Conservation (phyloP, 495 filamentous ascomycete genomes). For the Talaromyces ruber region DNA sequence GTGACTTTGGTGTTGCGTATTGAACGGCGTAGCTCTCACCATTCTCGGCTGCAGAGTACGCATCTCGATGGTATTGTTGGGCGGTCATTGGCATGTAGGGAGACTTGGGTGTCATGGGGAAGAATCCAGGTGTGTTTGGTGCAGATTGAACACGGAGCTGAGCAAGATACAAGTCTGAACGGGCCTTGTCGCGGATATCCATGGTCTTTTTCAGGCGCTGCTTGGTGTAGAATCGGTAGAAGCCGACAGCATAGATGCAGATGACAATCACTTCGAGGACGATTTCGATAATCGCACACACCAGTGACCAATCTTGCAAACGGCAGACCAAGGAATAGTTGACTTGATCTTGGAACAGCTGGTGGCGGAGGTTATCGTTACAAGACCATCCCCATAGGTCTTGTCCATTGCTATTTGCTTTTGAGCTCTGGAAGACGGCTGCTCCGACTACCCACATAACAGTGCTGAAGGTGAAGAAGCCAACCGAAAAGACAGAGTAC, state of each 20-base stretch:
- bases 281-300: slow-evolving; percentile 96
- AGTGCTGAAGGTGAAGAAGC: slow-evolving; percentile 89
- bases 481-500: slow-evolving; percentile 85
- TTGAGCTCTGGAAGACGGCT: slow-evolving; percentile 70
- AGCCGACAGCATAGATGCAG: slow-evolving; percentile 83
- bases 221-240: slow-evolving; percentile 96
- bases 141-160: slow-evolving; percentile 88
- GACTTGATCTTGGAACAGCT: slow-evolving; percentile 68
- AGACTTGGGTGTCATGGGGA: slow-evolving; percentile 40
- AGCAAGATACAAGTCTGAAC: slow-evolving; percentile 89
- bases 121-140: slow-evolving; percentile 88
- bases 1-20: slow-evolving; percentile 40
- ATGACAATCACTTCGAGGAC: slow-evolving; percentile 89
- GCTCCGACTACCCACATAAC: slow-evolving; percentile 89
- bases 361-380: slow-evolving; percentile 69
- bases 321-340: slow-evolving; percentile 92
- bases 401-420: slow-evolving; percentile 60
- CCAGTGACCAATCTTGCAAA: slow-evolving; percentile 90
- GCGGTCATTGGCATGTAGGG: slow-evolving; percentile 24
- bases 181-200: slow-evolving; percentile 88
- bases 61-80: slow-evolving; percentile 28
- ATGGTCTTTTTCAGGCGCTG: slow-evolving; percentile 89
- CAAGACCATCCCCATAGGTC: slow-evolving; percentile 98
- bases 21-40: slow-evolving; percentile 36
- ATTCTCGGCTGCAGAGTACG: slow-evolving; percentile 48